Base-by-base conservation (phyloP, 2,329 filamentous ascomycete genomes). In the Anthostomella pinea region DNA sequence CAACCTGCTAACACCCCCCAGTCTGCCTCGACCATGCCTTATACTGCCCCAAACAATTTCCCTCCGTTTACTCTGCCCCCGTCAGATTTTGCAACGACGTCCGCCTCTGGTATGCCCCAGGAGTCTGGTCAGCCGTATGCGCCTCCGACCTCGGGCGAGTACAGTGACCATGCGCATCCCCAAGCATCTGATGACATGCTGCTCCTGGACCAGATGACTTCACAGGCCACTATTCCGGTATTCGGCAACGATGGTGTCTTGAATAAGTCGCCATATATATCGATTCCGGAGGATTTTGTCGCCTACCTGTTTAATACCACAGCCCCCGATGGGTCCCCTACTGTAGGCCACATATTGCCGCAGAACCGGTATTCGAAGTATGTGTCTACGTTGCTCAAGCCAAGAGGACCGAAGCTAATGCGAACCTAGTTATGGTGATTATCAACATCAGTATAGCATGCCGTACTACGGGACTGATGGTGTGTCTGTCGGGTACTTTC, bases 201-300 rank as follows among this genome's bases (percentile, higher is more conserved):
- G 63, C 63, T 79, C 36, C 54, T 82, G 13, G 77, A 81, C 48
- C 75, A 81, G 43, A 81, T 83, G 73, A 64, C 74, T 27, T 73
- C 75, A 55, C 71, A 73, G 11, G 82, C 79, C 38, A 81, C 85
- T 4, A 86, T 94, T 51, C 88, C 91, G 1, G 83, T 96, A 17
- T 96, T 96, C 62, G 88, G 88, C 11, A 82, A 77, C 17, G 88
- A 95, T 52, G 83, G 79, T 13, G 82, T 87, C 42, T 53, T 78
- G 25, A 90, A 86, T 51, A 86, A 91, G 39, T 95, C 89, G 3
- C 89, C 91, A 0, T 91, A 91, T 57, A 73, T 75, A 4, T 83
- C 85, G 7, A 85, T 94, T 68, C 84, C 87, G 0, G 87, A 94
- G 56, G 88, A 95, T 55, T 93, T 93, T 54, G 83, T 90, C 47